Conservation (phyloP, 306 rosid species). For the Adenanthera pavonina region DNA sequence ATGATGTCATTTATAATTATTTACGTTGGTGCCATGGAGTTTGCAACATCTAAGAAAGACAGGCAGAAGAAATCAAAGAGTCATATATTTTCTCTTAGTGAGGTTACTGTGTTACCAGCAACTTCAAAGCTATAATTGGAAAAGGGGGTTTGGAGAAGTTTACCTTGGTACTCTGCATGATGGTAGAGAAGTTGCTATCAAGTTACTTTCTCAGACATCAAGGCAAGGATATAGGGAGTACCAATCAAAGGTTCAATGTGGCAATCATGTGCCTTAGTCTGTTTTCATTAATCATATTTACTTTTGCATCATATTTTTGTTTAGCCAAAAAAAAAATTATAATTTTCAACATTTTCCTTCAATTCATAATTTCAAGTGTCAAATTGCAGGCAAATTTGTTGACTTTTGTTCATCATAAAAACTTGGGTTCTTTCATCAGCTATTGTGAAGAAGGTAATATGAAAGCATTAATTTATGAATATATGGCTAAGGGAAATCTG, state of each 20-base stretch:
- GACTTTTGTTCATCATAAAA: slow-evolving; percentile 55
- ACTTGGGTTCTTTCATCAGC: slow-evolving; percentile 50
- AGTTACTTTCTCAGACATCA: slow-evolving; percentile 36
- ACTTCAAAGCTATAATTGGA: slow-evolving; percentile 40
- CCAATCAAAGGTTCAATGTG: slow-evolving; percentile 26
- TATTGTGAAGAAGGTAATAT: slow-evolving; percentile 46
- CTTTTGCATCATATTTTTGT: background rate
- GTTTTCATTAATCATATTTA: background rate
- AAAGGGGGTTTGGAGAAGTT: slow-evolving; percentile 63
- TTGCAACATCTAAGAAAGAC: background rate
- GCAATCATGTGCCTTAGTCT: background rate
- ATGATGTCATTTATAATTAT: background rate
- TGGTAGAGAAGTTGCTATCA: slow-evolving; percentile 44
- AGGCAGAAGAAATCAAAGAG: background rate
- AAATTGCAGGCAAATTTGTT: slow-evolving; percentile 51
- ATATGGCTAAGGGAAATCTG: slow-evolving; percentile 43
- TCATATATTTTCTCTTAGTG: background rate
- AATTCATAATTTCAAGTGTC: background rate
- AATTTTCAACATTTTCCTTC: background rate
- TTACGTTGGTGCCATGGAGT: background rate
- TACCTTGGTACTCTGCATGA: slow-evolving; percentile 34
- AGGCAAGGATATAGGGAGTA: slow-evolving; percentile 48
- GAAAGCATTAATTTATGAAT: slow-evolving; percentile 45
- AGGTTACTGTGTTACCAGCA: slow-evolving; percentile 35
- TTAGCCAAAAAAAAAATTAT: background rate